Percentiles rank a stretch among this genome's conserved stretches.
Evolutionary conservation across 2,329 filamentous ascomycete species (phyloP).

Genomic region (Thermomyces lanuginosus): DNA sequence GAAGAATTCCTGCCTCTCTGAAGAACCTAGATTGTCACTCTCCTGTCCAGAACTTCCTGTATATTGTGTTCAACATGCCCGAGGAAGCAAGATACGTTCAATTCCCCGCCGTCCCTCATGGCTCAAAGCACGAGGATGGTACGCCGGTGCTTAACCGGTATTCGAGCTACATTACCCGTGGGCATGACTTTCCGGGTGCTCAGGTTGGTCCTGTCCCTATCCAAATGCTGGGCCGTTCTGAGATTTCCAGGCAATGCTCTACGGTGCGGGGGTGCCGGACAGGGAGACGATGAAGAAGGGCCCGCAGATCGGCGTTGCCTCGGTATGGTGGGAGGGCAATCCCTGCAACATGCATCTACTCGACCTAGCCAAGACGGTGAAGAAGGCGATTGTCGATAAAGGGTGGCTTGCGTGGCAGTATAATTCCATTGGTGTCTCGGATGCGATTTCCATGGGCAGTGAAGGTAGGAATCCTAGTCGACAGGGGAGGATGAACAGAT

Average conservation of each 20-base stretch:
- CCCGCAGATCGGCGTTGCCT: constrained; percentile 78
- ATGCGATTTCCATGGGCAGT: constrained; percentile 89
- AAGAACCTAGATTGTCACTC: too few species aligned
- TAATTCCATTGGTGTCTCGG: constrained; percentile 77
- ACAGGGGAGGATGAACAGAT: not conserved
- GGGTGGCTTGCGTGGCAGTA: constrained; percentile 92
- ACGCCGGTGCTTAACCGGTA: constrained; percentile 64
- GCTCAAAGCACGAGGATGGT: constrained; percentile 37
- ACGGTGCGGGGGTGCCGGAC: constrained; percentile 75
- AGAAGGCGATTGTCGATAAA: constrained; percentile 60
- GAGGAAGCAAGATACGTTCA: constrained; percentile 38
- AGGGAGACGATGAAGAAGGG: constrained; percentile 73
- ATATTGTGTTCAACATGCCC: constrained; percentile 14
- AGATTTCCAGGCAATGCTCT: constrained; percentile 66
- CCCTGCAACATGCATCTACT: constrained; percentile 73
- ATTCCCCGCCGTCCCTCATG: constrained; percentile 40
- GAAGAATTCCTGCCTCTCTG: too few species aligned
- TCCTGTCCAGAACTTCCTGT: too few species aligned
- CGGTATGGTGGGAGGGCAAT: constrained; percentile 96
- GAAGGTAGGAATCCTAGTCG: constrained; percentile 43
- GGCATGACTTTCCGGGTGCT: constrained; percentile 80
- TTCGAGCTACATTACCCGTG: constrained; percentile 65
- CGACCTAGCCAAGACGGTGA: constrained; percentile 75
- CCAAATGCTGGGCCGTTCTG: too few species aligned
- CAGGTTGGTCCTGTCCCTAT: constrained; percentile 36